Conservation (phyloP, 2,329 filamentous ascomycete genomes). For the Zarea fungicola region DNA sequence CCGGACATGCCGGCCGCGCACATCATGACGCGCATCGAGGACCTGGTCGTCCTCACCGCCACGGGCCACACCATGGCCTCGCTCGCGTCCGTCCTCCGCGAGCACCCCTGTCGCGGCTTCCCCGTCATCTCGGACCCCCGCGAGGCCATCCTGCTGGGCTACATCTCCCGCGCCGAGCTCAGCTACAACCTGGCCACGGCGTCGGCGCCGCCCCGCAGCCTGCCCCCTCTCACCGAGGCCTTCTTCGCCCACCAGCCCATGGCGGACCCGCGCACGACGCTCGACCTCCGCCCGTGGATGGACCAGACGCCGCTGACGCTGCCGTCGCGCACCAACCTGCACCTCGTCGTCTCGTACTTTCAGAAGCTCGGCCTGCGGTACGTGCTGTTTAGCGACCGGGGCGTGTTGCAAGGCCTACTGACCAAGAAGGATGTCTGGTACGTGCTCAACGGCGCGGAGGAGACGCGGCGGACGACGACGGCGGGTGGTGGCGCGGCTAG, state of each 20-base stretch:
- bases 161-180: constrained; percentile 89
- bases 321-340: constrained; percentile 67
- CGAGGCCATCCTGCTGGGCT: constrained; percentile 77
- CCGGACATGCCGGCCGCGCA: constrained; percentile 82
- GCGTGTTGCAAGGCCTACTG: constrained; percentile 74
- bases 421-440: constrained; percentile 99
- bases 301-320: constrained; percentile 95
- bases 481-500: constrained; percentile 33
- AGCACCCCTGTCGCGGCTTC: constrained; percentile 81
- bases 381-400: constrained; percentile 79
- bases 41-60: constrained; percentile 81
- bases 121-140: constrained; percentile 77
- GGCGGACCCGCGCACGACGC: constrained; percentile 67
- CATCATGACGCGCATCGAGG: constrained; percentile 89
- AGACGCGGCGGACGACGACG: constrained; percentile 41
- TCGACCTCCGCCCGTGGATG: constrained; percentile 96
- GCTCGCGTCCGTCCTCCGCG: constrained; percentile 64
- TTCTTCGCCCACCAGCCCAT: constrained; percentile 82
- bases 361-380: constrained; percentile 90
- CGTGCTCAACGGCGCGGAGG: constrained; percentile 73
- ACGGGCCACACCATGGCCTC: constrained; percentile 81
- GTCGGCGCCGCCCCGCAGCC: constrained; percentile 49
- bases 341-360: constrained; percentile 88
- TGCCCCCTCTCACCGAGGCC: constrained; percentile 68
- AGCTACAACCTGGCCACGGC: constrained; percentile 64